phyloP scores from a whole-genome alignment of 352 stramenopile species.

The Pseudoperonospora humuli region DNA sequence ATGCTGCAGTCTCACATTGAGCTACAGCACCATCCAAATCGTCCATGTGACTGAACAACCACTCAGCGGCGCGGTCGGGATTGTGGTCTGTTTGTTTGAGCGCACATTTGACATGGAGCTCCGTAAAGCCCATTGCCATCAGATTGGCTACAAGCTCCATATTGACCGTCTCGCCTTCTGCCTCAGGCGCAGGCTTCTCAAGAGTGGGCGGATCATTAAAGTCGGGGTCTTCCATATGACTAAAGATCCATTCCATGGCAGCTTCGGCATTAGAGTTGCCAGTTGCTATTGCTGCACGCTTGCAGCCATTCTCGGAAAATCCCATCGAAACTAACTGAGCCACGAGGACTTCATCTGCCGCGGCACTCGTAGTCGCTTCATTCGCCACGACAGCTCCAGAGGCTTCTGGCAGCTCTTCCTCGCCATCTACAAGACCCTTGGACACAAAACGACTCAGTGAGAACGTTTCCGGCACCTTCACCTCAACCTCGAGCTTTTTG shows the following conservation, averaged over 20 bases:
- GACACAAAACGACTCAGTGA: conserved; percentile 76
- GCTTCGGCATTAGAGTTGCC: conserved; percentile 87
- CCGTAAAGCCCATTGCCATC: conserved; percentile 84
- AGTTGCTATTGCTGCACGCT: conserved; percentile 90
- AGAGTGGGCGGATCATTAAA: conserved; percentile 91
- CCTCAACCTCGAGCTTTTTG: conserved; percentile 95
- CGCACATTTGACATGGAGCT: conserved; percentile 88
- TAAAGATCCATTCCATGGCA: conserved; percentile 98
- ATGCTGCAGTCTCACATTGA: conserved; percentile 45
- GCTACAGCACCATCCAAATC: conserved; percentile 90
- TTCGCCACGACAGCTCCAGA: not conserved
- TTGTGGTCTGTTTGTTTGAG: conserved; percentile 89
- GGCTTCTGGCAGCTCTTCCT: conserved; percentile 85
- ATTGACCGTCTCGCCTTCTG: conserved; percentile 60
- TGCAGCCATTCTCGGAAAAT: conserved; percentile 97
- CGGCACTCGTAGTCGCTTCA: conserved; percentile 9
- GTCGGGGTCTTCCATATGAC: conserved; percentile 96
- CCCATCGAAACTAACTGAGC: conserved; percentile 96
- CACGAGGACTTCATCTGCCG: conserved; percentile 88
- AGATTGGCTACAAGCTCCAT: conserved; percentile 54
- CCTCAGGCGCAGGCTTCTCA: conserved; percentile 2
- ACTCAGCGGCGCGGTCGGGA: conserved; percentile 93
- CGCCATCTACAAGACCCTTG: conserved; percentile 68
- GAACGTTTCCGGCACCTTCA: conserved; percentile 93
- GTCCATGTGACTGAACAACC: conserved; percentile 97